phyloP scores from a whole-genome alignment of 2,329 filamentous ascomycete species.

The Fusarium ramigenum region DNA sequence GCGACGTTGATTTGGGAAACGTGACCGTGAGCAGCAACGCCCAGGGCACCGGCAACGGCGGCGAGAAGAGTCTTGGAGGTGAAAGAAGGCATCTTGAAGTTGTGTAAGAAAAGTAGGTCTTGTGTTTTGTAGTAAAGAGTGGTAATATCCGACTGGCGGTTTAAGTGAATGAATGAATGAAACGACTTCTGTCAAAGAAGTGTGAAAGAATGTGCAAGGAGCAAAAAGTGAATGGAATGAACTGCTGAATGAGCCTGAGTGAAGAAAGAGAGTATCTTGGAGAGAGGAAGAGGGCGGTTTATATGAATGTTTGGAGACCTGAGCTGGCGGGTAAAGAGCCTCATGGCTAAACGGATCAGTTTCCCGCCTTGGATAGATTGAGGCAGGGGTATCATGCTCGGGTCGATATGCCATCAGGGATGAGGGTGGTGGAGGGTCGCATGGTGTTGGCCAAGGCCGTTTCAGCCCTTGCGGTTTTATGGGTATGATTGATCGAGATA shows the following conservation, averaged over 20 bases:
- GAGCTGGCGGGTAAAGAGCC: conserved; percentile 11
- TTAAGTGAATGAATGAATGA: conserved; percentile 37
- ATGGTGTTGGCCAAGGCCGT: conserved; percentile 27
- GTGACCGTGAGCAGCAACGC: conserved; percentile 44
- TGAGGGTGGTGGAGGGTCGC: conserved; percentile 17
- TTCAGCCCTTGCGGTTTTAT: conserved; percentile 22
- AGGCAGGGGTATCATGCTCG: conserved; percentile 17
- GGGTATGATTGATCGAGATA: conserved; percentile 1
- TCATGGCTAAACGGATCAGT: conserved; percentile 20
- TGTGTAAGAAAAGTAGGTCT: conserved; percentile 12
- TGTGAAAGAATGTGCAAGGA: conserved; percentile 38
- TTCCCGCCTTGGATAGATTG: conserved; percentile 14
- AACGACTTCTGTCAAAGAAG: conserved; percentile 48
- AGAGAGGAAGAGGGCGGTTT: conserved; percentile 18
- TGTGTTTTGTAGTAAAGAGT: conserved; percentile 10
- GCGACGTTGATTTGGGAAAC: conserved; percentile 42
- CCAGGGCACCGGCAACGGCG: conserved; percentile 40
- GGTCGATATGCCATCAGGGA: conserved; percentile 33
- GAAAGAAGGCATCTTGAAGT: conserved; percentile 42
- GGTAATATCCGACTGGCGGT: conserved; percentile 39
- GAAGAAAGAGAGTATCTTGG: conserved; percentile 6
- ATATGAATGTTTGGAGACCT: conserved; percentile 20
- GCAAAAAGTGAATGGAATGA: conserved; percentile 43
- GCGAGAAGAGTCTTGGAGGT: conserved; percentile 40
- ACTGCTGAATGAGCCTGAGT: conserved; percentile 43